A percentile compares a stretch with the other conserved stretches of the same genome.
phyloP scores from a whole-genome alignment of 2,329 filamentous ascomycete species.

The Metarhizium humberi region DNA sequence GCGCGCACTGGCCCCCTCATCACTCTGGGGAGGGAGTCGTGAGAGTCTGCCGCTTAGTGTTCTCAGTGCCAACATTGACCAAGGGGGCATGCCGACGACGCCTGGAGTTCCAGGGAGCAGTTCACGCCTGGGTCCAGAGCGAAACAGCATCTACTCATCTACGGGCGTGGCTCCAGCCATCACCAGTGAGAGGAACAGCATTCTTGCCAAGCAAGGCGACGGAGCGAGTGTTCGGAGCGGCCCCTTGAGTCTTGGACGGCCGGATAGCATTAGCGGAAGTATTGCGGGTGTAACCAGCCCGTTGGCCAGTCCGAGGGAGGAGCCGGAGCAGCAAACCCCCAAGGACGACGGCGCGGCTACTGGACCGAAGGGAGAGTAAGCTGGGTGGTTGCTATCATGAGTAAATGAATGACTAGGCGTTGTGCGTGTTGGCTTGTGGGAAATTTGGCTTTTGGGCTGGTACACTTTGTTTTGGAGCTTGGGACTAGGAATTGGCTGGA shows the following conservation, averaged over 20 bases:
- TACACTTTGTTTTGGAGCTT: not conserved
- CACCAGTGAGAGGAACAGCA: constrained; percentile 69
- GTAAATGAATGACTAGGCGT: constrained; percentile 1
- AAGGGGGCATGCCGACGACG: constrained; percentile 31
- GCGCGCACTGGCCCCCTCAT: constrained; percentile 73
- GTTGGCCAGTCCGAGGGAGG: constrained; percentile 47
- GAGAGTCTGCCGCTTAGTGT: constrained; percentile 73
- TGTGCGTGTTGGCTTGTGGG: not conserved
- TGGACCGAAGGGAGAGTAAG: constrained; percentile 10
- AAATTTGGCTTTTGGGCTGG: not conserved
- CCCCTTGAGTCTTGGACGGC: constrained; percentile 63
- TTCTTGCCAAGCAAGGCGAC: constrained; percentile 64
- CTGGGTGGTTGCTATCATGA: not conserved
- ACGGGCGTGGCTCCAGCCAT: constrained; percentile 58
- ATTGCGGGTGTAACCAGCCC: constrained; percentile 55
- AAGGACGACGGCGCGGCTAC: constrained; percentile 20
- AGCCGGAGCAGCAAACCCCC: constrained; percentile 25
- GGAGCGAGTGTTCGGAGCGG: constrained; percentile 73
- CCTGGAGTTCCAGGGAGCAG: constrained; percentile 44
- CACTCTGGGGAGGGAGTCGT: constrained; percentile 71
- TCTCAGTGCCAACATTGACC: constrained; percentile 60
- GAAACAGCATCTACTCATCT: constrained; percentile 74
- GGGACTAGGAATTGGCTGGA: not conserved
- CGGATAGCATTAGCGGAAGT: constrained; percentile 75
- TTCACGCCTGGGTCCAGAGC: constrained; percentile 42